Evolutionary conservation across 2,329 filamentous ascomycete genomes (phyloP), one percentile per base, ranked within the genome.

Genomic region (Diplocarpon mali): DNA sequence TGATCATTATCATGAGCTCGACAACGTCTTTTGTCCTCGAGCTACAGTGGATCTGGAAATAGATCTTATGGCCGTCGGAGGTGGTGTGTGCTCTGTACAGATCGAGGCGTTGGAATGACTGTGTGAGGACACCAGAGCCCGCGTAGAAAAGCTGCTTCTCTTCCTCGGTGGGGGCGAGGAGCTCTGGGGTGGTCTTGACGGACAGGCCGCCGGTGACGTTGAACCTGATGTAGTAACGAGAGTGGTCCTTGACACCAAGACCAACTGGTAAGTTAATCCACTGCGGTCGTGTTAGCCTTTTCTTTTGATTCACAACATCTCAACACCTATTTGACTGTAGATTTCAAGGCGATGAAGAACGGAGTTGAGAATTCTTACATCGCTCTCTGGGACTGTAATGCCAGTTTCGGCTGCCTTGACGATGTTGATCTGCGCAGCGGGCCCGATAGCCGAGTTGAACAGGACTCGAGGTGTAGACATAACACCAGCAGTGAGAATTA

Each of bases 381-480:
- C 41, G 27, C 41, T 43, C 14, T 43, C 34, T 29, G 35, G 17
- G 14, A 30, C 27, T n/a, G n/a, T n/a, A 29, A 37, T 20, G 13
- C 27, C 24, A 11, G 20, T 31, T 29, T 34, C 31, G 14, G 34
- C 27, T 7, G 34, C 11, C 20, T 37, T 43, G 8, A 37, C 41
- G 12, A 17, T 37, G 15, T 29, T 38, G 27, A 43, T 43, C 27
- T 38, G 34, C 15, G 12, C 41, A 12, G 41, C n/a, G 6, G 41
- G 34, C 9, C 34, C 41, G 24, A 43, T 43, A n/a, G 34, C 41
- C 8, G 34, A 38, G 24, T 43, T 43, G 41, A 43, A 38, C 7
- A 43, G 41, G 27, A 43, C 12, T 12, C 41, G 34, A 43, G 41
- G 41, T 11, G 41, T 38, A 13, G 34, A 37, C 41, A 43, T 43